phyloP scores from a whole-genome alignment of 164 flowering plant species.

The Malania oleifera region DNA sequence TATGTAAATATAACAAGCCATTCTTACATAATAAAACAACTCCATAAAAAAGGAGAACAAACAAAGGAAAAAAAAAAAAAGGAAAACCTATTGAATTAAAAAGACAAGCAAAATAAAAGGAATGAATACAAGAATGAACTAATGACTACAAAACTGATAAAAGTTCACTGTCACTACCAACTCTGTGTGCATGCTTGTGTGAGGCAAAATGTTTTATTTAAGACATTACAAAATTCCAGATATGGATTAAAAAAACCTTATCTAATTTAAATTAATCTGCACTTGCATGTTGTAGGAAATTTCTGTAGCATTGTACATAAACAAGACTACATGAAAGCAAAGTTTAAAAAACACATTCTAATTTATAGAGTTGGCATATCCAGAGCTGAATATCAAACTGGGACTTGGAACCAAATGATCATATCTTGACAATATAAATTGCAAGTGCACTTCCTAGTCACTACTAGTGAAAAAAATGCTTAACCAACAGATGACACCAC shows the following conservation, averaged over 20 bases:
- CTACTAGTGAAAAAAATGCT: too few relatives aligned
- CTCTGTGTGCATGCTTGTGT: too few relatives aligned
- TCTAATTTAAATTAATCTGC: too few relatives aligned
- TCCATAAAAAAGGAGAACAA: not conserved
- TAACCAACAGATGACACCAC: not conserved
- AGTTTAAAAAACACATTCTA: not conserved
- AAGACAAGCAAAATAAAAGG: not conserved
- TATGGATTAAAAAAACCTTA: too few relatives aligned
- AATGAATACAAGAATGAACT: too few relatives aligned
- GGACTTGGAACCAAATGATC: not conserved
- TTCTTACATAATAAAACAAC: constrained; percentile 8
- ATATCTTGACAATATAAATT: not conserved
- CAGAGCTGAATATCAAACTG: not conserved
- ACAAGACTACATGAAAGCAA: not conserved
- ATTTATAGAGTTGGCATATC: not conserved
- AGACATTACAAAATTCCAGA: too few relatives aligned
- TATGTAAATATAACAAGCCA: constrained; percentile 20
- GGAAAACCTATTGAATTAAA: not conserved
- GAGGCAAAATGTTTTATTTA: too few relatives aligned
- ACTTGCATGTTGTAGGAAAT: too few relatives aligned
- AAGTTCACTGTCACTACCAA: too few relatives aligned
- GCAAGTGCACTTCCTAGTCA: not conserved
- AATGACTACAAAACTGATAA: too few relatives aligned
- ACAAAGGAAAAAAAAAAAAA: not conserved
- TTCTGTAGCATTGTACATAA: too few relatives aligned